phyloP scores from a whole-genome alignment of 441 rosid genomes.

The Hura crepitans region DNA sequence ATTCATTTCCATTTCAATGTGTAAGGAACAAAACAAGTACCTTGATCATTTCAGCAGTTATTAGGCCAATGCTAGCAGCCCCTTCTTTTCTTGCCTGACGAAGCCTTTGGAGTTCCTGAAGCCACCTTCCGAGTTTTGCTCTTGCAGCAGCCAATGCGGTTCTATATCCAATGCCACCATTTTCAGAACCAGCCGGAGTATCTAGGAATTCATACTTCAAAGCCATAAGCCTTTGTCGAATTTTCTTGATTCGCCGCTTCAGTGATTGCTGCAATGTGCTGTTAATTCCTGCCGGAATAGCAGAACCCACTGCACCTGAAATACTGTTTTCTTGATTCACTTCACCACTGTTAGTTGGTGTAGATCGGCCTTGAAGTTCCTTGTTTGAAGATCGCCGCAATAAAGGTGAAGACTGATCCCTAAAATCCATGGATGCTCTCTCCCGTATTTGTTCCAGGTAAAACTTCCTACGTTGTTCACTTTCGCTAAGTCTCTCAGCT shows the following conservation, averaged over 20 bases:
- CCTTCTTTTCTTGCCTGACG: conserved; percentile 87
- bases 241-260: conserved; percentile 63
- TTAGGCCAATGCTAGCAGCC: conserved; percentile 66
- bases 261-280: conserved; percentile 49
- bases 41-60: conserved; percentile 70
- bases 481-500: conserved; percentile 71
- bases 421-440: conserved; percentile 80
- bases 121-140: conserved; percentile 77
- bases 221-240: conserved; percentile 80
- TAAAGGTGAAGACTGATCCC: conserved; percentile 80
- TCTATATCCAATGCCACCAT: conserved; percentile 61
- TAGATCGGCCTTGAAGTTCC: conserved; percentile 58
- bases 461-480: conserved; percentile 77
- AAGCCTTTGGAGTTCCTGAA: conserved; percentile 78
- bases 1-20: background rate
- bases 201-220: conserved; percentile 61
- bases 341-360: conserved; percentile 41
- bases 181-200: conserved; percentile 47
- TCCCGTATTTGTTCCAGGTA: conserved; percentile 76
- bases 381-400: conserved; percentile 49
- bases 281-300: conserved; percentile 34
- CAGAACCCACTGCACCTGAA: conserved; percentile 31
- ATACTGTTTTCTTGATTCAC: conserved; percentile 43
- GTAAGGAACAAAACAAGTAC: conserved; percentile 31
- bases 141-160: conserved; percentile 69